These are phyloP conservation scores for Cryptococcus maquisensis DNA, from an alignment of 1,284 basidiomycete species.

Conservation along the genomic window DNA sequence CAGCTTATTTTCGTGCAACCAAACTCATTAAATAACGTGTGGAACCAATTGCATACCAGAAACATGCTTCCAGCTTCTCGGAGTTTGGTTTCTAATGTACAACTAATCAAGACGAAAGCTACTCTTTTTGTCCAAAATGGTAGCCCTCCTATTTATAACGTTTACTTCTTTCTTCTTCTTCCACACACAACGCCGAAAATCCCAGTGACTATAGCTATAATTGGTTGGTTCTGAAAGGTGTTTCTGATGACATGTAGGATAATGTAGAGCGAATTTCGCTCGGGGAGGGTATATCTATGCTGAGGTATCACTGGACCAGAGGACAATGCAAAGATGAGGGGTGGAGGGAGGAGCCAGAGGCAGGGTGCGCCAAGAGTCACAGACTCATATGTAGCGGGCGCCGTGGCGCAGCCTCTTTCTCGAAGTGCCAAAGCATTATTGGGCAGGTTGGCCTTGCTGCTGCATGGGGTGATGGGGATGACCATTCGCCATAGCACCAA, in stretches of 20 bases:
- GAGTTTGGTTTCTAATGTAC: not conserved
- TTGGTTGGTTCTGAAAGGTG: too few relatives aligned
- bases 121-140: not conserved
- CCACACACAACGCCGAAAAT: too few relatives aligned
- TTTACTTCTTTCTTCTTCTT: too few relatives aligned
- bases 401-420: not conserved
- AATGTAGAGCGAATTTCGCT: not conserved
- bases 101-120: not conserved
- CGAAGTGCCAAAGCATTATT: not conserved
- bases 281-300: not conserved
- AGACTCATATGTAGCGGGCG: too few relatives aligned
- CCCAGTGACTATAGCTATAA: too few relatives aligned
- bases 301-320: not conserved
- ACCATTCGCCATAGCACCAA: conserved; percentile 16
- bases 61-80: not conserved
- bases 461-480: not conserved
- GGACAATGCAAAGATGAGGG: not conserved
- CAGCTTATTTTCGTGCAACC: too few relatives aligned
- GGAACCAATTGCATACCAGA: not conserved
- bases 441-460: not conserved
- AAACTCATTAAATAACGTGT: too few relatives aligned
- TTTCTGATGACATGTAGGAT: not conserved
- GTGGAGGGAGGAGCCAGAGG: too few relatives aligned
- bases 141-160: too few relatives aligned
- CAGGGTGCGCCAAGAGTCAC: too few relatives aligned